Evolutionary conservation across 164 flowering plant genomes (phyloP).

Genomic region (Nelumbo lutea): DNA sequence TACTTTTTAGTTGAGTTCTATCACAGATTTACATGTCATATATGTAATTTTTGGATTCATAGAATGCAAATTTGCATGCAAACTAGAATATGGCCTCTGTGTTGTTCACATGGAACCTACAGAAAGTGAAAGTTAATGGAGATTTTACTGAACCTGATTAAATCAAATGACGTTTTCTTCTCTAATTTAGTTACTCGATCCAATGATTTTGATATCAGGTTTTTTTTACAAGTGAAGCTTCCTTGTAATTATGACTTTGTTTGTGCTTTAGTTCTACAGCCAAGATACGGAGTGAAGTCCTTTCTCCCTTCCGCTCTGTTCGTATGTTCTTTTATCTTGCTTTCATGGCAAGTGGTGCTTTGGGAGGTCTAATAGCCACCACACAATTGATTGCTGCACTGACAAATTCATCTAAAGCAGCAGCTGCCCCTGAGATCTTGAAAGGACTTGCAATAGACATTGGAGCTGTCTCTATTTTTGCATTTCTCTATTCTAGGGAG

Average conservation of each 20-base stretch:
- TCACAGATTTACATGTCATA: neutral
- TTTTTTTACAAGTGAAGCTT: constrained; percentile 12
- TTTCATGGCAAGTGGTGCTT: constrained; percentile 72
- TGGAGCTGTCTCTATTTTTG: constrained; percentile 71
- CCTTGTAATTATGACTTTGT: neutral
- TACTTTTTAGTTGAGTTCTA: too few relatives aligned
- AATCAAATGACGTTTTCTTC: neutral
- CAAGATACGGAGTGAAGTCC: constrained; percentile 89
- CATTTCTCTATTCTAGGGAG: constrained; percentile 67
- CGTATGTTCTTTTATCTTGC: constrained; percentile 97
- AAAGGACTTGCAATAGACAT: constrained; percentile 76
- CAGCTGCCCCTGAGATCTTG: constrained; percentile 45
- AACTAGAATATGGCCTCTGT: neutral
- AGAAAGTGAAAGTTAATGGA: neutral
- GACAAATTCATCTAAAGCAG: constrained; percentile 50
- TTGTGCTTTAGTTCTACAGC: constrained; percentile 65
- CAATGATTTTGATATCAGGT: constrained; percentile 4
- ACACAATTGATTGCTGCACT: constrained; percentile 67
- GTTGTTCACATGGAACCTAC: neutral
- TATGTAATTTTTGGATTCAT: neutral
- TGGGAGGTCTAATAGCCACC: constrained; percentile 80
- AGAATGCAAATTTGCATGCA: neutral
- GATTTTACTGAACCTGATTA: neutral
- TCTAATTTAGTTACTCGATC: constrained; percentile 8
- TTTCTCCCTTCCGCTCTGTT: constrained; percentile 86